Evolutionary conservation across 768 basidiomycete species (phyloP).

Genomic region (Clavaria fumosa): DNA sequence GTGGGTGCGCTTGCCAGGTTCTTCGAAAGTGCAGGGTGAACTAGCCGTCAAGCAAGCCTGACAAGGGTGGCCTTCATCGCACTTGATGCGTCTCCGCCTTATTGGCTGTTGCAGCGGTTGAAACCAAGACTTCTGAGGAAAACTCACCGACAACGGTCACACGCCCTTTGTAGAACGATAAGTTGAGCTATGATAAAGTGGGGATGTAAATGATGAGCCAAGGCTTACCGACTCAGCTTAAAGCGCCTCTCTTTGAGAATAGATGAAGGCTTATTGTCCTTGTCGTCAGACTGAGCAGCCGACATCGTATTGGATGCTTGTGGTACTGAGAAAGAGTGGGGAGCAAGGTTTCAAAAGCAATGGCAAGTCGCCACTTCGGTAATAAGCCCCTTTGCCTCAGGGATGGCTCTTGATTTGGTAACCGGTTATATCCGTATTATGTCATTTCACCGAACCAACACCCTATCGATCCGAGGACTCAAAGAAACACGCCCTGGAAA

Average conservation of each 20-base stretch:
- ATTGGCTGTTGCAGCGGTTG: background rate
- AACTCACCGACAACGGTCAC: constrained; percentile 80
- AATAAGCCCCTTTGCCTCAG: too few relatives aligned
- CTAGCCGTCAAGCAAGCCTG: constrained; percentile 75
- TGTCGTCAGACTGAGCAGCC: constrained; percentile 30
- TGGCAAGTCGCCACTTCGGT: too few relatives aligned
- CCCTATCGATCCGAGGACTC: too few relatives aligned
- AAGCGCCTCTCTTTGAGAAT: constrained; percentile 70
- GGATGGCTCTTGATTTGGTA: too few relatives aligned
- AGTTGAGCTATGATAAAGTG: constrained; percentile 7
- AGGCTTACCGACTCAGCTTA: constrained; percentile 63
- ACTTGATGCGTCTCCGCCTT: constrained; percentile 73
- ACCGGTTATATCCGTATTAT: too few relatives aligned
- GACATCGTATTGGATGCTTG: too few relatives aligned
- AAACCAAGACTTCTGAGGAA: background rate
- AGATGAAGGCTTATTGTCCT: constrained; percentile 24
- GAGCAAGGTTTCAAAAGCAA: too few relatives aligned
- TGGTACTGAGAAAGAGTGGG: too few relatives aligned
- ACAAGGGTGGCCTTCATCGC: constrained; percentile 81
- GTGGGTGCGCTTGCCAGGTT: constrained; percentile 72
- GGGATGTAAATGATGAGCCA: background rate
- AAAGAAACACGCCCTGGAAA: too few relatives aligned
- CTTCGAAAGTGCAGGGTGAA: constrained; percentile 76
- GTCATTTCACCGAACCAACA: too few relatives aligned
- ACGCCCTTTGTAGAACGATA: constrained; percentile 42